Percentiles rank a stretch among this genome's conserved stretches.
Evolutionary conservation across 208 protist genomes (phyloP).

Genomic region (Acanthamoeba healyi): DNA sequence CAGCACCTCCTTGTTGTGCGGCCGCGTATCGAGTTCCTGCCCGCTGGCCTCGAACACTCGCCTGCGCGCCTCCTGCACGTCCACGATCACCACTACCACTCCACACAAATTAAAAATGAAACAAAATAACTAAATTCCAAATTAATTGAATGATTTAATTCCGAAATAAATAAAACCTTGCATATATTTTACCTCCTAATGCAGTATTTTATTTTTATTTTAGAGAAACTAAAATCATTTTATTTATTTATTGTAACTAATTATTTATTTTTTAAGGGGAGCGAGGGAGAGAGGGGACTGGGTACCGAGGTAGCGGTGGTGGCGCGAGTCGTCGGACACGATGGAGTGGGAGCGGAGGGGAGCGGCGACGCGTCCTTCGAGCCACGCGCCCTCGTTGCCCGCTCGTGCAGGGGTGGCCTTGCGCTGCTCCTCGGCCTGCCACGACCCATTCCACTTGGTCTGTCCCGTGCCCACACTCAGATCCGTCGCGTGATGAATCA

Average conservation of each 20-base stretch:
- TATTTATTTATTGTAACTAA: not conserved
- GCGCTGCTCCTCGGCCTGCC: constrained; percentile 1
- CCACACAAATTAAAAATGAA: not conserved
- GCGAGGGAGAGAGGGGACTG: not conserved
- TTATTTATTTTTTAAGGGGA: not conserved
- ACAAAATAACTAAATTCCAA: too few species aligned
- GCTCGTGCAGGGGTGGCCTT: not conserved
- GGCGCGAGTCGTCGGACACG: not conserved
- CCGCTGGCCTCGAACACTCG: constrained; percentile 23
- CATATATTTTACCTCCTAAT: too few species aligned
- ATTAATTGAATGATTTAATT: too few species aligned
- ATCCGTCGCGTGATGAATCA: constrained; percentile 62
- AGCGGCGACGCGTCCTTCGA: not conserved
- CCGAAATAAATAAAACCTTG: too few species aligned
- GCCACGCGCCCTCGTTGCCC: not conserved
- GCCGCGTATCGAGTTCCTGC: constrained; percentile 28
- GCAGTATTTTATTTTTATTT: too few species aligned
- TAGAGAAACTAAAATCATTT: not conserved
- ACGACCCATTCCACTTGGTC: constrained; percentile 34
- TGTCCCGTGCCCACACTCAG: constrained; percentile 9
- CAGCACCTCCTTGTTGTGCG: constrained; percentile 1
- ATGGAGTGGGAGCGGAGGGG: constrained; percentile 46
- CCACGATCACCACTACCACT: constrained; percentile 10
- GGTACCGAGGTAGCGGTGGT: constrained; percentile 45
- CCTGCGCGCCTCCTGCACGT: constrained; percentile 26